phyloP scores from a whole-genome alignment of 768 basidiomycete genomes.

The Kwoniella dendrophila region DNA sequence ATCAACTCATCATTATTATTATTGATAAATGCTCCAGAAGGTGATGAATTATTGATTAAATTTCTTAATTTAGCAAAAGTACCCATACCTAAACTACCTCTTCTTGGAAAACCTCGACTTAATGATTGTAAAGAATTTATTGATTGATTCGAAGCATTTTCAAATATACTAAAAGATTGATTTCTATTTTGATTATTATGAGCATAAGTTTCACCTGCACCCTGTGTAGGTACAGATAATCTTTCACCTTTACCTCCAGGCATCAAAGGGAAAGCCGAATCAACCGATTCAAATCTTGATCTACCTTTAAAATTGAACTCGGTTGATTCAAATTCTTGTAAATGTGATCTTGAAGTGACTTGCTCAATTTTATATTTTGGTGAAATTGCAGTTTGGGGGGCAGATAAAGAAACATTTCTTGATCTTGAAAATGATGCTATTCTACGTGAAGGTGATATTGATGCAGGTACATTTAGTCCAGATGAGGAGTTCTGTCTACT shows the following conservation, averaged over 20 bases:
- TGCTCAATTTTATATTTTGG: slow-evolving; percentile 16
- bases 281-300: slow-evolving; percentile 37
- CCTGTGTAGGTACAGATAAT: slow-evolving; percentile 7
- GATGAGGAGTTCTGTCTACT: neutral
- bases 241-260: slow-evolving; percentile 16
- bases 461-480: neutral
- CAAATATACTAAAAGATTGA: neutral
- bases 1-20: neutral
- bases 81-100: slow-evolving; percentile 30
- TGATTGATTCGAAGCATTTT: neutral
- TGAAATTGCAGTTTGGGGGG: slow-evolving; percentile 2
- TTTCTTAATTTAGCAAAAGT: slow-evolving; percentile 22
- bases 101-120: slow-evolving; percentile 11
- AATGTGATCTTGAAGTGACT: slow-evolving; percentile 13
- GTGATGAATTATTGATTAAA: neutral
- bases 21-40: neutral
- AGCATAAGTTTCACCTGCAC: slow-evolving; percentile 10
- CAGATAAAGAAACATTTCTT: neutral
- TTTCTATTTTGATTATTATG: neutral
- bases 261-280: slow-evolving; percentile 31
- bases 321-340: slow-evolving; percentile 12
- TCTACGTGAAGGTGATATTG: neutral
- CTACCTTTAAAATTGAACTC: slow-evolving; percentile 13
- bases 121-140: neutral
- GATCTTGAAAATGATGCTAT: neutral